Evolutionary conservation across 2,329 filamentous ascomycete genomes (phyloP).

Genomic region (Colletotrichum endophyticum): DNA sequence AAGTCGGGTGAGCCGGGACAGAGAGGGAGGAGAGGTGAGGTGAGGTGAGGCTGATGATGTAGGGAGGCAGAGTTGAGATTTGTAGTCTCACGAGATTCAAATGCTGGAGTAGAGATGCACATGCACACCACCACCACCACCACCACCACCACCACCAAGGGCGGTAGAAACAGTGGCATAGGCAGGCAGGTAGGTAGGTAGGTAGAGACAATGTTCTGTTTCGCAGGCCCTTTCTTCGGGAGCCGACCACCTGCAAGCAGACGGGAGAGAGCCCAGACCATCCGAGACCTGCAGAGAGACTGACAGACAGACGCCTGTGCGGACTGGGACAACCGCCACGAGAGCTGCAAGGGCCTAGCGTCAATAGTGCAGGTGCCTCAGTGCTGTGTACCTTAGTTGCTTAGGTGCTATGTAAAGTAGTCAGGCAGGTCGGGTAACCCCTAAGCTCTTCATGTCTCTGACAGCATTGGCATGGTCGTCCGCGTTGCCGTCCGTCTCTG

Average conservation of each 20-base stretch:
- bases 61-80: not conserved
- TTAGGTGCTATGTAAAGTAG: too few relatives aligned
- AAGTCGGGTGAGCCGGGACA: not conserved
- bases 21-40: not conserved
- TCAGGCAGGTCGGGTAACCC: not conserved
- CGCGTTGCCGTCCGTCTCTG: not conserved
- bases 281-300: not conserved
- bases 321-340: not conserved
- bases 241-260: not conserved
- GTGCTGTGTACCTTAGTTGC: not conserved
- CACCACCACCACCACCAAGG: not conserved
- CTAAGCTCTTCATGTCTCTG: not conserved
- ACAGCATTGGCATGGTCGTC: not conserved
- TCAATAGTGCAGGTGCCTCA: not conserved
- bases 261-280: not conserved
- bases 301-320: not conserved
- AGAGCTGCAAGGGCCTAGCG: not conserved
- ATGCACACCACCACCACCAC: not conserved
- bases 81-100: not conserved
- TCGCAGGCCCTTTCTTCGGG: not conserved
- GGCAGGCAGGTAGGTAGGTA: not conserved
- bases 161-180: not conserved
- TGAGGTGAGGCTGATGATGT: not conserved
- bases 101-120: not conserved
- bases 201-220: not conserved